phyloP scores from a whole-genome alignment of 169 alveolate species.

The Nephromyces sp. region DNA sequence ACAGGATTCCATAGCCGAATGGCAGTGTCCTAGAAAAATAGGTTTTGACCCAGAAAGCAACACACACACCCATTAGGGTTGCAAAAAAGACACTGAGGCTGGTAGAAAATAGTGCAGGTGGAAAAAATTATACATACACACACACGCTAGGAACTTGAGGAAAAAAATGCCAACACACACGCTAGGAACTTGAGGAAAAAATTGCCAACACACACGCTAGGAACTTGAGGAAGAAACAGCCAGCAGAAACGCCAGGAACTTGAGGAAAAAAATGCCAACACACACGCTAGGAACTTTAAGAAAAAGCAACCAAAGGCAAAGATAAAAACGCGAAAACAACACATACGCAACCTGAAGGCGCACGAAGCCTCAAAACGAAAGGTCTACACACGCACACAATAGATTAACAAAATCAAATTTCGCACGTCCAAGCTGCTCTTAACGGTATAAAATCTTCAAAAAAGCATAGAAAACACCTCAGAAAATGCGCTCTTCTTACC shows the following conservation, averaged over 20 bases:
- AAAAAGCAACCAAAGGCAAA: background rate
- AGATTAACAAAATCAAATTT: background rate
- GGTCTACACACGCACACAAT: background rate
- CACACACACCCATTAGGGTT: too few relatives aligned
- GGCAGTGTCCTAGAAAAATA: constrained; percentile 8
- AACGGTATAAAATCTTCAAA: too few relatives aligned
- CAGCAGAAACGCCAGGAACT: background rate
- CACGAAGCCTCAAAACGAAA: background rate
- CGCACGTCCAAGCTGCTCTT: too few relatives aligned
- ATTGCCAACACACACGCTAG: background rate
- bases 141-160: background rate
- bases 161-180: background rate
- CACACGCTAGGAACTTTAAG: background rate
- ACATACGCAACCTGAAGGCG: background rate
- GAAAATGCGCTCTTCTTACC: constrained; percentile 6
- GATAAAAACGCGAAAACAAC: background rate
- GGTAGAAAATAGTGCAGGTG: too few relatives aligned
- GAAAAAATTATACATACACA: constrained; percentile 1
- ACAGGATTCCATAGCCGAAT: constrained; percentile 70
- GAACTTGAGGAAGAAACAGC: background rate
- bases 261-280: background rate
- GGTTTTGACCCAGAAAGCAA: too few relatives aligned
- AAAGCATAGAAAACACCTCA: background rate
- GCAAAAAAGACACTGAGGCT: too few relatives aligned
- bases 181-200: background rate